These are phyloP conservation scores for Fusarium sp. DNA, from an alignment of 2,329 filamentous ascomycete genomes.

Conservation along the genomic window DNA sequence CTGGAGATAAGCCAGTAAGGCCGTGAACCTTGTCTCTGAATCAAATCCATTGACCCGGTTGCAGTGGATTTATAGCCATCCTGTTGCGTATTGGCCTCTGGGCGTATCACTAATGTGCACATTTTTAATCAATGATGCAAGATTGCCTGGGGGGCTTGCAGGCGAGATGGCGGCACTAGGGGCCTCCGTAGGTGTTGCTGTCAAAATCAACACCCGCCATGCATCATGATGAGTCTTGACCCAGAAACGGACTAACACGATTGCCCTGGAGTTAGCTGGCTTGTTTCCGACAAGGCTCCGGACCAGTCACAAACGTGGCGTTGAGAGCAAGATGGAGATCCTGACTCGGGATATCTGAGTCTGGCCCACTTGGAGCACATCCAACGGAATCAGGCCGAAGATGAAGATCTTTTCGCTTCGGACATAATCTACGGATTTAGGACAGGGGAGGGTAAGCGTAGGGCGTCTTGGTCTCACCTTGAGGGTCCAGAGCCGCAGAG, in stretches of 20 bases:
- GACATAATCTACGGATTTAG: slow-evolving; percentile 28
- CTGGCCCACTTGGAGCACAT: slow-evolving; percentile 19
- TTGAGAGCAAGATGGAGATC: not conserved
- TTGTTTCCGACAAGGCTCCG: slow-evolving; percentile 30
- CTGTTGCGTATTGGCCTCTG: not conserved
- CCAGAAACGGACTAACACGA: not conserved
- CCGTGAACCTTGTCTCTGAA: not conserved
- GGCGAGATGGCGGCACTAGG: not conserved
- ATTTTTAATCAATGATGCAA: slow-evolving; percentile 16
- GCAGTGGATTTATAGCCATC: not conserved
- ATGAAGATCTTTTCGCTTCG: slow-evolving; percentile 3
- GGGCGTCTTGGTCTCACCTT: not conserved
- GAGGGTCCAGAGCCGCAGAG: not conserved
- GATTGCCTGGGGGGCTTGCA: not conserved
- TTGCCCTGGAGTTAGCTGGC: slow-evolving; percentile 26
- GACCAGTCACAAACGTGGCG: slow-evolving; percentile 18
- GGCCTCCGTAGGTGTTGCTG: not conserved
- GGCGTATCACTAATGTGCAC: not conserved
- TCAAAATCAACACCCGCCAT: not conserved
- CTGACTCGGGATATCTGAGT: slow-evolving; percentile 33
- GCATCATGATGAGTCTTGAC: not conserved
- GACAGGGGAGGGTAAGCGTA: not conserved
- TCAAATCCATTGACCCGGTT: not conserved
- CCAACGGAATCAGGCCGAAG: slow-evolving; percentile 22
- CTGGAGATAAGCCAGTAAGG: not conserved